Conservation (phyloP, 2,329 filamentous ascomycete species). For the Akanthomyces lecanii region DNA sequence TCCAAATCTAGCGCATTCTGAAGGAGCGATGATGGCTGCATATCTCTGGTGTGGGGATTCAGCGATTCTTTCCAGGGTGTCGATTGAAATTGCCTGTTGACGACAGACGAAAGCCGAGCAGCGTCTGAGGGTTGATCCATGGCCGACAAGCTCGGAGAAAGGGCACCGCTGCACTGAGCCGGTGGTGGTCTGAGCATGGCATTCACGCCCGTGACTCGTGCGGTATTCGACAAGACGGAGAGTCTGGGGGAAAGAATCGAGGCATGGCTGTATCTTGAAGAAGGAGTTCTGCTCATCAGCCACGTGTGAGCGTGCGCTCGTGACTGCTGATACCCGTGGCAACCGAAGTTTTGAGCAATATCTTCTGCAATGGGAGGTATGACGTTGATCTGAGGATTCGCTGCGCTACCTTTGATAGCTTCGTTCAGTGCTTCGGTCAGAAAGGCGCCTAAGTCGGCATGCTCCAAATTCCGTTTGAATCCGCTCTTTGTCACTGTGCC, state of each 20-base stretch:
- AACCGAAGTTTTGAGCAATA: not conserved
- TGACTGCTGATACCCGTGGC: not conserved
- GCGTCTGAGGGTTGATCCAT: not conserved
- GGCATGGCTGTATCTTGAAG: not conserved
- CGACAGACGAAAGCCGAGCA: not conserved
- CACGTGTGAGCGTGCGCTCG: not conserved
- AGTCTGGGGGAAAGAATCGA: not conserved
- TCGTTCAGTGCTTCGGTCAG: not conserved
- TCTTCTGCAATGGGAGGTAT: not conserved
- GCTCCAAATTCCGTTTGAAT: constrained; percentile 48
- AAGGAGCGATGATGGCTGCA: not conserved
- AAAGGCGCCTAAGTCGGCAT: not conserved
- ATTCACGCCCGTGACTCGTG: not conserved
- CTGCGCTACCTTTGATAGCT: not conserved
- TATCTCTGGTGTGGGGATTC: not conserved
- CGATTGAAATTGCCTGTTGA: not conserved
- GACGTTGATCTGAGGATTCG: constrained; percentile 5
- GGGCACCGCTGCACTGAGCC: not conserved
- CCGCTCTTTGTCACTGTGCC: constrained; percentile 67
- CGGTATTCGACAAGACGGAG: not conserved
- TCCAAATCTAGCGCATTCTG: not conserved
- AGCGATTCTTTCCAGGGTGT: not conserved
- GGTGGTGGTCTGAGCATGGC: not conserved
- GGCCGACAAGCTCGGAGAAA: not conserved
- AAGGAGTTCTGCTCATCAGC: not conserved